phyloP scores from a whole-genome alignment of 1,284 basidiomycete species.

The Sanghuangporus sanghuang region DNA sequence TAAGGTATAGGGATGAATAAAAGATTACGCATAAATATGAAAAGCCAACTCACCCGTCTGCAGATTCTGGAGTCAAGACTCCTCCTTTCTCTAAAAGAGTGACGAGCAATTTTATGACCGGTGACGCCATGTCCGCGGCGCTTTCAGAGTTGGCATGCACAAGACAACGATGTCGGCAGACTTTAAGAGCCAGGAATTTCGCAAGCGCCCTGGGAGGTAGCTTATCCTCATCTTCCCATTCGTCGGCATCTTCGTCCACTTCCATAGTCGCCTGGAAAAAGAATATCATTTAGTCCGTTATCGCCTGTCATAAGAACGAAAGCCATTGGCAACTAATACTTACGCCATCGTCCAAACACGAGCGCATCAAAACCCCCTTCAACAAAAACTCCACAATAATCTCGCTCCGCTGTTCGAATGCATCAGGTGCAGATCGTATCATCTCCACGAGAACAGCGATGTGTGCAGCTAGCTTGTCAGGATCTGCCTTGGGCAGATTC shows the following conservation, averaged over 20 bases:
- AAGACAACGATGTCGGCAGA: slow-evolving; percentile 75
- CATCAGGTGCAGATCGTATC: slow-evolving; percentile 61
- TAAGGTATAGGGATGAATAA: not conserved
- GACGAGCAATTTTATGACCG: slow-evolving; percentile 72
- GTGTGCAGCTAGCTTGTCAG: slow-evolving; percentile 58
- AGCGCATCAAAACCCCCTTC: slow-evolving; percentile 64
- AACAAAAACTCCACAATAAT: slow-evolving; percentile 68
- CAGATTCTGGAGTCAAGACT: slow-evolving; percentile 48
- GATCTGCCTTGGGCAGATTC: slow-evolving; percentile 44
- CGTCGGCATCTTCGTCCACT: slow-evolving; percentile 45
- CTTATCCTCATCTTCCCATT: slow-evolving; percentile 71
- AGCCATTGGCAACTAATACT: slow-evolving; percentile 19
- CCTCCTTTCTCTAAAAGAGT: slow-evolving; percentile 65
- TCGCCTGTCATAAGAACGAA: not conserved
- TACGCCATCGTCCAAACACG: slow-evolving; percentile 44
- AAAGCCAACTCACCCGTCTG: slow-evolving; percentile 55
- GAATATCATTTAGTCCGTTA: not conserved
- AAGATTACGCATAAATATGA: slow-evolving; percentile 2
- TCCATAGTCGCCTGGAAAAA: slow-evolving; percentile 39
- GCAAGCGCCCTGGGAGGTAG: slow-evolving; percentile 54
- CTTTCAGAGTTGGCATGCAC: slow-evolving; percentile 56
- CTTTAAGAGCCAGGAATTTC: slow-evolving; percentile 72
- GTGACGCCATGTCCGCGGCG: slow-evolving; percentile 62
- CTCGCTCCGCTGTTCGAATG: slow-evolving; percentile 76
- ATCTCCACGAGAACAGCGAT: slow-evolving; percentile 74